Percentiles rank a stretch among this genome's conserved stretches.
Conservation (phyloP, 495 filamentous ascomycete genomes). For the Hyphodiscus hymeniophilus region DNA sequence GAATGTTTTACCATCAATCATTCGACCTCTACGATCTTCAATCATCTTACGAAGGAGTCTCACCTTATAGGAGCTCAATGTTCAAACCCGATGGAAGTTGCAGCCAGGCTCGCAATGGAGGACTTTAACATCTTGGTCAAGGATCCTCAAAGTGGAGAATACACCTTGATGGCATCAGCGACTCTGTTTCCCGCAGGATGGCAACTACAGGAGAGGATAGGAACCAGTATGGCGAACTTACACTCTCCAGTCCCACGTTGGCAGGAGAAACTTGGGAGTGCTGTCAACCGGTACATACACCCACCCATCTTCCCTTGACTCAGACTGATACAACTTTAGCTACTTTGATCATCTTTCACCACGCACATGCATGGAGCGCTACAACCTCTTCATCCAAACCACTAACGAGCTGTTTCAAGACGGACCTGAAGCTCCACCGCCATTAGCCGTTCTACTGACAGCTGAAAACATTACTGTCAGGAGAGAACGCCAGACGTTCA, state of each 20-base stretch:
- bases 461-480: conserved; percentile 39
- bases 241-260: conserved; percentile 45
- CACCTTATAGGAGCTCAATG: conserved; percentile 27
- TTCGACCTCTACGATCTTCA: conserved; percentile 28
- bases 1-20: conserved; percentile 34
- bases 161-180: conserved; percentile 44
- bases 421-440: conserved; percentile 32
- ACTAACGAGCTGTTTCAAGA: conserved; percentile 34
- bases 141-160: conserved; percentile 37
- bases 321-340: conserved; percentile 21
- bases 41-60: conserved; percentile 41
- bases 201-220: conserved; percentile 46
- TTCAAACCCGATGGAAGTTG: conserved; percentile 44
- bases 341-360: conserved; percentile 41
- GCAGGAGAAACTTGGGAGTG: conserved; percentile 42
- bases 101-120: conserved; percentile 49
- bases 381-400: conserved; percentile 46
- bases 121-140: conserved; percentile 48
- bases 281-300: conserved; percentile 42
- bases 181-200: conserved; percentile 51
- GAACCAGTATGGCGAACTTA: conserved; percentile 42
- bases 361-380: conserved; percentile 42
- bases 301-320: neutral
- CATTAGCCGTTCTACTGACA: conserved; percentile 27
- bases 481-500: conserved; percentile 49